A percentile compares a stretch with the other conserved stretches of the same genome.
These are phyloP conservation scores for Entomortierella chlamydospora DNA, from an alignment of 192 early-diverging fungal genomes.

Conservation along the genomic window DNA sequence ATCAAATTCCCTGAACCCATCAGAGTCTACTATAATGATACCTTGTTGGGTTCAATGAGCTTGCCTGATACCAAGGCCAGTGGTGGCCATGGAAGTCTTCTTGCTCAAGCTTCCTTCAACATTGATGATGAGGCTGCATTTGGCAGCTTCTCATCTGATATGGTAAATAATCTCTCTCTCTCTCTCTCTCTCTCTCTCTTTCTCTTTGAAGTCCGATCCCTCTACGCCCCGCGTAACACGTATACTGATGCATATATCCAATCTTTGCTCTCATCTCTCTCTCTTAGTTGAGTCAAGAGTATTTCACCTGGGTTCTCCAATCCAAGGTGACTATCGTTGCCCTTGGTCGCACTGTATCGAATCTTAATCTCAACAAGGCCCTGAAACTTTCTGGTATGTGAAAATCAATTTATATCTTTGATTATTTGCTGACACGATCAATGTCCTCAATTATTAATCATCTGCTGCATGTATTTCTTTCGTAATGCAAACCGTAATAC, in stretches of 20 bases:
- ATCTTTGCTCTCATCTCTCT: neutral
- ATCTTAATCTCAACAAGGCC: slow-evolving; percentile 45
- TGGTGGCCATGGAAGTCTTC: slow-evolving; percentile 25
- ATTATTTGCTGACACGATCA: no score
- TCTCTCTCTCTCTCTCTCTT: no score
- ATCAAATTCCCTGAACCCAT: slow-evolving; percentile 60
- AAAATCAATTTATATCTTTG: neutral
- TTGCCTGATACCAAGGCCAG: slow-evolving; percentile 43
- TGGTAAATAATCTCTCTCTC: no score
- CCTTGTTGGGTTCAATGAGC: slow-evolving; percentile 32
- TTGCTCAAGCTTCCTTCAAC: slow-evolving; percentile 8
- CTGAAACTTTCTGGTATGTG: slow-evolving; percentile 40
- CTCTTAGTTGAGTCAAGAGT: slow-evolving; percentile 16
- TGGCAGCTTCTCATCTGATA: slow-evolving; percentile 53
- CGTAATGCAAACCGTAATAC: neutral
- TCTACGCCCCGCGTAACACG: no score
- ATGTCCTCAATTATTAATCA: no score
- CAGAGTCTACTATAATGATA: slow-evolving; percentile 54
- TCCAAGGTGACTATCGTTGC: slow-evolving; percentile 49
- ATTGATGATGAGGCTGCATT: slow-evolving; percentile 44
- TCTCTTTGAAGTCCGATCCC: no score
- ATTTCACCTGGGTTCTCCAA: slow-evolving; percentile 49
- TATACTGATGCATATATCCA: neutral
- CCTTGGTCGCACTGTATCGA: slow-evolving; percentile 39
- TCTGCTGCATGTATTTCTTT: neutral